Percentiles rank a stretch among this genome's conserved stretches.
Evolutionary conservation across 148 eudicot genomes (phyloP).

Genomic region (Fallopia convolvulus): DNA sequence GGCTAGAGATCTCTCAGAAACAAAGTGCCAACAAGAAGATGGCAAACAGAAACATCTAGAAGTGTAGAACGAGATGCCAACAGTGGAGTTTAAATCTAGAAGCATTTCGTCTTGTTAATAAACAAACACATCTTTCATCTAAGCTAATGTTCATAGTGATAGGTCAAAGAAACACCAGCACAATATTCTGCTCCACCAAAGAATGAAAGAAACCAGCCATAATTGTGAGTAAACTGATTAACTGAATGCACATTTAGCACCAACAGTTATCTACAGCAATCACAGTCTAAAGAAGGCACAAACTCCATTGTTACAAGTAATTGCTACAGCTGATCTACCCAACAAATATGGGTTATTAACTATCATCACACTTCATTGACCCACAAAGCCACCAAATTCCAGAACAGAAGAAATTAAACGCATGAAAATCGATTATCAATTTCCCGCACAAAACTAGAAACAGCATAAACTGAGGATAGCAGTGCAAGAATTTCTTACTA

Average conservation of each 20-base stretch:
- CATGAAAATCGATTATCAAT: background rate
- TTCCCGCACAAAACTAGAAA: background rate
- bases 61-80: no score
- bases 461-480: background rate
- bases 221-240: background rate
- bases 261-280: background rate
- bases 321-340: background rate
- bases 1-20: background rate
- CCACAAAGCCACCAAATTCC: background rate
- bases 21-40: background rate
- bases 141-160: background rate
- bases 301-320: background rate
- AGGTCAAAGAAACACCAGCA: background rate
- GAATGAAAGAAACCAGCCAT: background rate
- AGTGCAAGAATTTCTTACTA: background rate
- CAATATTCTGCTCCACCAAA: background rate
- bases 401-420: background rate
- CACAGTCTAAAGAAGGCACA: background rate
- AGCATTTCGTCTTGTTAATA: background rate
- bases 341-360: background rate
- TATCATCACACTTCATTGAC: background rate
- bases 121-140: background rate
- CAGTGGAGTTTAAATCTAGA: background rate
- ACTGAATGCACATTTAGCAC: background rate
- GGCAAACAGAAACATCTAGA: no score